Conservation (phyloP, 2,329 filamentous ascomycete species). For the Colletotrichum brevisporum region DNA sequence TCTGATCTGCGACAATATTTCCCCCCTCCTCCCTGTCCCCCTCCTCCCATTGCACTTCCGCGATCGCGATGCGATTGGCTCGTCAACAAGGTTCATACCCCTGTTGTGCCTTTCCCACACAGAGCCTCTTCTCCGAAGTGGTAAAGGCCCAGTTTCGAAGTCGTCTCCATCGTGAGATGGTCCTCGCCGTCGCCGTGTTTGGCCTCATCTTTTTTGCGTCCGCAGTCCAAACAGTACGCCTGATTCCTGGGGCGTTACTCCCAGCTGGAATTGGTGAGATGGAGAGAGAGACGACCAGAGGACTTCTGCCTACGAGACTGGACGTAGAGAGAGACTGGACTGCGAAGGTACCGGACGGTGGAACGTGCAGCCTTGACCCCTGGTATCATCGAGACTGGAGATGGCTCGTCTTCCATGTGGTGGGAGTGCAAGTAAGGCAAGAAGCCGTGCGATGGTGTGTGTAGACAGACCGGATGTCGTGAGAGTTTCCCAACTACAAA, state of each 20-base stretch:
- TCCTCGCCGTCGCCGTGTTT: conserved; percentile 29
- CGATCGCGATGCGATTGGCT: conserved; percentile 35
- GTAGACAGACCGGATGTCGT: conserved; percentile 3
- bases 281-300: no score
- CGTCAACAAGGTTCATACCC: conserved; percentile 9
- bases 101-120: conserved; percentile 5
- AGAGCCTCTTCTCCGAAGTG: conserved; percentile 30
- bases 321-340: neutral
- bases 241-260: conserved; percentile 10
- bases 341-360: conserved; percentile 15
- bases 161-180: conserved; percentile 34
- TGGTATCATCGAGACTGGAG: conserved; percentile 7
- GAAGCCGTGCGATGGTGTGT: no score
- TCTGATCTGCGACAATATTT: conserved; percentile 37
- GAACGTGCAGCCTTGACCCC: conserved; percentile 6
- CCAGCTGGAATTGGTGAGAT: conserved; percentile 2
- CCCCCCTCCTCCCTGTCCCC: conserved; percentile 1
- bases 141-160: conserved; percentile 32
- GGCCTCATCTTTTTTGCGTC: conserved; percentile 35
- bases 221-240: conserved; percentile 25
- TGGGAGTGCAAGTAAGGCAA: neutral
- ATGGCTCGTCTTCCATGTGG: conserved; percentile 1
- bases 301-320: no score
- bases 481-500: conserved; percentile 34
- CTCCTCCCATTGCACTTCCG: neutral